These are phyloP conservation scores for Pseudocercospora fuligena DNA, from an alignment of 2,329 filamentous ascomycete genomes.

Conservation along the genomic window DNA sequence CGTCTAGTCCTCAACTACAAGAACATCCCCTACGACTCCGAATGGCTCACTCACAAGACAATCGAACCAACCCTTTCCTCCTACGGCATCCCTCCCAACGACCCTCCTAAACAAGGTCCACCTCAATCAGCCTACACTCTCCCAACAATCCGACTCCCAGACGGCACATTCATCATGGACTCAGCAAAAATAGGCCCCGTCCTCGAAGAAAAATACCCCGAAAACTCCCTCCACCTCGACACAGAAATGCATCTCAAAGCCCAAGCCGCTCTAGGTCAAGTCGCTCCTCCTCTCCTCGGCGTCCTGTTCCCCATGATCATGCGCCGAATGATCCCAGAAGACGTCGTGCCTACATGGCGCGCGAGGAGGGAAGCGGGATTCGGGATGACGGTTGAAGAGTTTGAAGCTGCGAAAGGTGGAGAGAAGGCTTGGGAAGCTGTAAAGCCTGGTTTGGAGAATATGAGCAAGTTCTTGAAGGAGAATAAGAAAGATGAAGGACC, in stretches of 20 bases:
- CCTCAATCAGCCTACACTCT: constrained; percentile 25
- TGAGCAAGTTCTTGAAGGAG: constrained; percentile 27
- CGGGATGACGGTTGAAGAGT: constrained; percentile 31
- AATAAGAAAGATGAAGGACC: constrained; percentile 33
- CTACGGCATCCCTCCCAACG: constrained; percentile 32
- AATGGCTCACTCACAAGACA: constrained; percentile 23
- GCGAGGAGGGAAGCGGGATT: constrained; percentile 22
- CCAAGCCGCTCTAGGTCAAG: constrained; percentile 12
- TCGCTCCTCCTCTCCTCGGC: constrained; percentile 30
- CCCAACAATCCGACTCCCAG: constrained; percentile 26
- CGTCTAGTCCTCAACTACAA: constrained; percentile 46
- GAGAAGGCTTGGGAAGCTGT: constrained; percentile 33
- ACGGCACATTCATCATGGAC: constrained; percentile 30
- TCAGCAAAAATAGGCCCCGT: constrained; percentile 28
- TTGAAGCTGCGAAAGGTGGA: constrained; percentile 37
- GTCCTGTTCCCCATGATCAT: constrained; percentile 30
- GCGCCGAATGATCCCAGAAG: constrained; percentile 34
- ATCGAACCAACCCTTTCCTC: constrained; percentile 28
- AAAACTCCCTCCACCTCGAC: constrained; percentile 29
- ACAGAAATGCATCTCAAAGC: constrained; percentile 23
- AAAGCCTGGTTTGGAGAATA: constrained; percentile 23
- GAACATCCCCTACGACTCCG: constrained; percentile 29
- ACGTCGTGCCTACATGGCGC: constrained; percentile 30
- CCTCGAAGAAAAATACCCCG: constrained; percentile 28
- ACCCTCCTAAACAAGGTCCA: background rate